Evolutionary conservation across 202 grass and related monocot species (phyloP), one percentile per base, ranked within the genome.

Genomic region (Brachypodium distachyon): DNA sequence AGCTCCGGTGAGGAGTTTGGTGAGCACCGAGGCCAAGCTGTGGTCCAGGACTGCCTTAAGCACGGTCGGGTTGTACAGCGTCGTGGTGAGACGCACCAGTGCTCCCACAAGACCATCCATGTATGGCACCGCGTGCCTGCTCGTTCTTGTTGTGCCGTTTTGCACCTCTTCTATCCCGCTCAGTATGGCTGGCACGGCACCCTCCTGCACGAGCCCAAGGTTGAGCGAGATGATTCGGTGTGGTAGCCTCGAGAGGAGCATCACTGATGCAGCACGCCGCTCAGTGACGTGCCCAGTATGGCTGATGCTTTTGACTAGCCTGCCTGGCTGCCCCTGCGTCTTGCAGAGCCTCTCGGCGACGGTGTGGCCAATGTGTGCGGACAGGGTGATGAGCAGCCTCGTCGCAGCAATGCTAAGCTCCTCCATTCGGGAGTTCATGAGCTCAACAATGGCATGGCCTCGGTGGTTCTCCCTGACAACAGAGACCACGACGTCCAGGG

Each of bases 301-400:
- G 60, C 75, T 74, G 63, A 88, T 83, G 58, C 61, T 85, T 47
- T 61, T 87, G 43, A 97, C 59, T 37, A 97, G 81, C 67, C 69
- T 83, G 49, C 72, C 62, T 1, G 84, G 91, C 61, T 90, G 89
- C 25, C 95, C 95, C 47, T 84, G 66, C 16, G 87, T 84, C 61
- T 92, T 94, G 86, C 95, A 94, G 56, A 97, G 73, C 54, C 76
- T 79, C 58, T 94, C 90, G 37, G 77, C 82, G 36, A 97, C 90
- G 37, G 84, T 90, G 80, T 97, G 87, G 36, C 91, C 95, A 62
- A 92, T 92, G 46, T 90, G 82, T 3, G 87, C 50, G 9, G 86
- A 88, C 28, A 97, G 52, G 22, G 65, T 72, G 33, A 89, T 77
- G 26, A 97, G 91, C 39, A 97, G 56, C 86, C 84, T 97, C 3